Conservation (phyloP, 495 filamentous ascomycete genomes). For the Penicillium parvum region DNA sequence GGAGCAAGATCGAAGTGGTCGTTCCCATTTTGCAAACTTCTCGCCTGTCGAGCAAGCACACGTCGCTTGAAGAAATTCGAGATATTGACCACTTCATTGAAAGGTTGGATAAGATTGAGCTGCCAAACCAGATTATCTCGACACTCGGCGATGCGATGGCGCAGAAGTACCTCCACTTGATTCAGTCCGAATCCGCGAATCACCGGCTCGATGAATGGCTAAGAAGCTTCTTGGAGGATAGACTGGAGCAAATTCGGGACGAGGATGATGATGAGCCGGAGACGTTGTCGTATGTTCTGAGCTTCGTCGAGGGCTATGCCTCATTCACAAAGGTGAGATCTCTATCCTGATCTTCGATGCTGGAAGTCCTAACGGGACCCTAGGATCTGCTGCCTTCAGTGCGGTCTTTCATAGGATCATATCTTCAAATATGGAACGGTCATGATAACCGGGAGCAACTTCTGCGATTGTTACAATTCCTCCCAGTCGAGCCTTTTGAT, state of each 20-base stretch:
- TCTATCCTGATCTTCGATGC: not conserved
- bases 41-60: slow-evolving; percentile 47
- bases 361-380: slow-evolving; percentile 14
- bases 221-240: slow-evolving; percentile 54
- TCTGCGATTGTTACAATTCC: slow-evolving; percentile 60
- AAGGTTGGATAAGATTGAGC: slow-evolving; percentile 72
- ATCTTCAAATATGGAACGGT: slow-evolving; percentile 67
- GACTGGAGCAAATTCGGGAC: slow-evolving; percentile 49
- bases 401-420: slow-evolving; percentile 57
- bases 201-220: slow-evolving; percentile 65
- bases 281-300: slow-evolving; percentile 46
- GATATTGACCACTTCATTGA: slow-evolving; percentile 66
- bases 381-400: slow-evolving; percentile 60
- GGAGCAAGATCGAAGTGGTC: slow-evolving; percentile 43
- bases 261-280: slow-evolving; percentile 47
- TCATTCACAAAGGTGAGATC: slow-evolving; percentile 57
- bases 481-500: slow-evolving; percentile 57
- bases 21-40: slow-evolving; percentile 73
- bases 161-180: slow-evolving; percentile 68
- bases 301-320: slow-evolving; percentile 55
- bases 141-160: slow-evolving; percentile 70
- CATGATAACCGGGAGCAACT: slow-evolving; percentile 52
- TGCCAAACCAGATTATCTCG: slow-evolving; percentile 77
- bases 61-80: slow-evolving; percentile 73
- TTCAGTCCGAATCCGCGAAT: slow-evolving; percentile 52